Evolutionary conservation across 163 green algal species (phyloP).

Genomic region (Scenedesmus sp.): DNA sequence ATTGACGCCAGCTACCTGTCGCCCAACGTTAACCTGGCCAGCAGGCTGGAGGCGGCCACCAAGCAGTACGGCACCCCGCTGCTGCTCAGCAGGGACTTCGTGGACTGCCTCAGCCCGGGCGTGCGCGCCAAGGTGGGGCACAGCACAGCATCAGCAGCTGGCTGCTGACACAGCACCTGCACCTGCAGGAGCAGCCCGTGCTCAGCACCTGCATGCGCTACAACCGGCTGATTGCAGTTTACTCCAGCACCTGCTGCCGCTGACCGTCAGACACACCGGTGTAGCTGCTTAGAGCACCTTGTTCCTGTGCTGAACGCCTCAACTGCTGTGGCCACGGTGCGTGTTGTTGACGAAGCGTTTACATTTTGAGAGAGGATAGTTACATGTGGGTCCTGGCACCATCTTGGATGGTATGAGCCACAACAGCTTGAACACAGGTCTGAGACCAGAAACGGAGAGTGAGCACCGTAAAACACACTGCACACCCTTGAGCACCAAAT

Average conservation of each 20-base stretch:
- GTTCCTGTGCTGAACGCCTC: too few species aligned
- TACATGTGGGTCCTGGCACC: too few species aligned
- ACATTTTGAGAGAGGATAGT: too few species aligned
- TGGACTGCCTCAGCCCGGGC: constrained; percentile 79
- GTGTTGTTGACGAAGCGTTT: too few species aligned
- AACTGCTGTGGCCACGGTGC: too few species aligned
- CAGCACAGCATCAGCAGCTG: neutral
- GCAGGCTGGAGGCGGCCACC: constrained; percentile 94
- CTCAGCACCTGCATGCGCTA: neutral
- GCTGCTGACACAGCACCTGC: neutral
- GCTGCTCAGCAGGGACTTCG: constrained; percentile 89
- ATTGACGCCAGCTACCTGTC: constrained; percentile 97
- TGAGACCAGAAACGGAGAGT: too few species aligned
- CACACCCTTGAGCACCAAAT: too few species aligned
- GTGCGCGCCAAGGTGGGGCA: constrained; percentile 55
- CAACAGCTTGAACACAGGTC: too few species aligned
- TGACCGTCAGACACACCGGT: neutral
- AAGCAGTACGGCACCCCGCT: constrained; percentile 95
- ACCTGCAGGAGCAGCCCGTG: neutral
- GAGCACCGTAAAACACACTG: too few species aligned
- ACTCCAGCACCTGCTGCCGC: neutral
- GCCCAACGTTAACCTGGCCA: constrained; percentile 98
- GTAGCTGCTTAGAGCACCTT: too few species aligned
- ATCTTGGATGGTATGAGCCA: too few species aligned
- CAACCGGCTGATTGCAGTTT: neutral